Base-by-base conservation (phyloP, 768 basidiomycete genomes). In the Trametes cingulata region DNA sequence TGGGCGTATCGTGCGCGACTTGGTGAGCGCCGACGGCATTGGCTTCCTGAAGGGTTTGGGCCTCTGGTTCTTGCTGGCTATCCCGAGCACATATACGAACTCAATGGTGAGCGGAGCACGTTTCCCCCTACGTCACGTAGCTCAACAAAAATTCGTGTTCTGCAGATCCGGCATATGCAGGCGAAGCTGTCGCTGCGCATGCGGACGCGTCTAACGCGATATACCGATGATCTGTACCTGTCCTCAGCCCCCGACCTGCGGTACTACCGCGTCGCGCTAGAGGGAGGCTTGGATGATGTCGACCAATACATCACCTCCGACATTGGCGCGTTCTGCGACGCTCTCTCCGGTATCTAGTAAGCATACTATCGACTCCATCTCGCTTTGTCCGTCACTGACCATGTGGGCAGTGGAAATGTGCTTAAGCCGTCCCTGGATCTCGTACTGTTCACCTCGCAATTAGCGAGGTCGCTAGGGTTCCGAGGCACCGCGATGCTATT, bases 301-400 rank as follows among this genome's bases (percentile, higher is more conserved):
- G 94, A 95, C 66, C 94, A 96, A 73, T 95, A 93, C 70, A 86
- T 98, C 65, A 97, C 96, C 1, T 88, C 93, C 13, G 96, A 98
- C 69, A 84, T 98, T 17, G 88, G 91, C 40, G 81, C 90, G 1
- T 98, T 95, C 84, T 86, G 91, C 47, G 92, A 93, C 52, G 83
- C 90, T 0, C 80, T 98, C 27, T 80, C 93, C 3, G 89, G 89
- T 0, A 79, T 98, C 37, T 98, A 98, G 94, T 94, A 59, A 64
- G 93, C 81, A 19, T 14, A 10, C 25, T 2, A n/a, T 3, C 50
- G n/a, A 14, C 7, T 53, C 19, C 46, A 17, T 9, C 6, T 20
- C 6, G 0, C 17, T 20, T 14, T 37, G 24, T 10, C 33, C 14
- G 4, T 7, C n/a, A 64, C 15, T 61, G 17, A 17, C 43, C 39